These are phyloP conservation scores for Arthrinium phaeospermum DNA, from an alignment of 2,329 filamentous ascomycete genomes.

Conservation along the genomic window DNA sequence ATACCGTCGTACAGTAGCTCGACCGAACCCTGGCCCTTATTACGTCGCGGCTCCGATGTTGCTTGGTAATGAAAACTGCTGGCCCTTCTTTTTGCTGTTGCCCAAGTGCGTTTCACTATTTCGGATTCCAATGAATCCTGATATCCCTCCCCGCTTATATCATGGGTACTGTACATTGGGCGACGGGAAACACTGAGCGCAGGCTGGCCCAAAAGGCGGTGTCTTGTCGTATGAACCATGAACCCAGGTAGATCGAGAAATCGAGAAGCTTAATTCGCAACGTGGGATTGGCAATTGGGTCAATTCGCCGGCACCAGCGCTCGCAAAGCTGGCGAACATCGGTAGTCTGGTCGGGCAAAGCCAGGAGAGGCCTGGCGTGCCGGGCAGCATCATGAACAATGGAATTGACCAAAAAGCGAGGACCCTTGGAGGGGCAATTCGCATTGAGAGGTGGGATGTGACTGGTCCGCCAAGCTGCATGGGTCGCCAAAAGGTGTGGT, in stretches of 20 bases:
- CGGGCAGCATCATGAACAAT: constrained; percentile 9
- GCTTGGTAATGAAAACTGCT: constrained; percentile 13
- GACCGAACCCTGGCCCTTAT: constrained; percentile 16
- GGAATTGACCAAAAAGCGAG: constrained; percentile 7
- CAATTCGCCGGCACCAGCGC: neutral
- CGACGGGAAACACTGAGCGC: neutral
- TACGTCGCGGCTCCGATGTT: constrained; percentile 14
- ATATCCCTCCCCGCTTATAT: constrained; percentile 16
- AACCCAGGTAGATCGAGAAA: neutral
- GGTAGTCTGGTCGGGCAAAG: neutral
- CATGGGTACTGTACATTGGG: constrained; percentile 10
- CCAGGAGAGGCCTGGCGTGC: neutral
- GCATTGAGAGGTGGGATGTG: neutral
- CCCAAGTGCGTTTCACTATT: constrained; percentile 17
- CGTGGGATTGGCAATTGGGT: constrained; percentile 2
- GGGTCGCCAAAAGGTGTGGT: constrained; percentile 6
- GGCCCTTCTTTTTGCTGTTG: constrained; percentile 5
- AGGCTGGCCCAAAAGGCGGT: neutral
- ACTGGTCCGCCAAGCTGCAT: constrained; percentile 16
- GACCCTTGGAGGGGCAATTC: constrained; percentile 17
- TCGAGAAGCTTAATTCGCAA: constrained; percentile 7
- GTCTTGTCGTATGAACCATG: neutral
- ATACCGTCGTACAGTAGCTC: constrained; percentile 9
- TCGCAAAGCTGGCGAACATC: neutral
- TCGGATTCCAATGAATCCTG: constrained; percentile 1